These are phyloP conservation scores for Haematococcus lacustris DNA, from an alignment of 139 green algal genomes.

Conservation along the genomic window DNA sequence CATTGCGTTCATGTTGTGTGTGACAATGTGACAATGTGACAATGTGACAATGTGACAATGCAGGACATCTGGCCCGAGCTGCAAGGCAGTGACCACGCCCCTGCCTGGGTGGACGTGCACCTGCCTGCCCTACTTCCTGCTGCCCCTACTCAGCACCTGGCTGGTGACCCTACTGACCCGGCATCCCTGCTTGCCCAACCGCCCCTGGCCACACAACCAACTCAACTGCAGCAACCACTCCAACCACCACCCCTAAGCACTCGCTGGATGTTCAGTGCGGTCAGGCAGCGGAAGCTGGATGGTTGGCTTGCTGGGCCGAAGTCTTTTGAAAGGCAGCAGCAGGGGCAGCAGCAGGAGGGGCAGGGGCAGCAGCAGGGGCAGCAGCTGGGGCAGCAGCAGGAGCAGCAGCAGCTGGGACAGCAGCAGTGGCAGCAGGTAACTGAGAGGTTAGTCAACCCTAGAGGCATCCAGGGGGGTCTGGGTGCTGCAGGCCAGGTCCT, in stretches of 20 bases:
- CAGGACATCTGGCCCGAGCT: slow-evolving; percentile 49
- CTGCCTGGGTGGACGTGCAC: slow-evolving; percentile 41
- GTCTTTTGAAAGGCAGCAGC: background rate
- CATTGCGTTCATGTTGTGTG: too few relatives aligned
- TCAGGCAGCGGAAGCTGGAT: background rate
- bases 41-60: background rate
- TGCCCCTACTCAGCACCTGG: background rate
- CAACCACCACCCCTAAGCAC: background rate
- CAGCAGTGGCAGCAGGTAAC: too few relatives aligned
- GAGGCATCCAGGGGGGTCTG: too few relatives aligned
- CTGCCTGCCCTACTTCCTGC: background rate
- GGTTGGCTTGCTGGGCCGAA: background rate
- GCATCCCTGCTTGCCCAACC: background rate
- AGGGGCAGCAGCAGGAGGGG: background rate
- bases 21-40: too few relatives aligned
- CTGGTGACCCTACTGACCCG: background rate
- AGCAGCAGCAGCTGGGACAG: too few relatives aligned
- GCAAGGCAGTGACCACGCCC: slow-evolving; percentile 68
- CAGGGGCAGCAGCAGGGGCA: too few relatives aligned
- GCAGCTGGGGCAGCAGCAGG: too few relatives aligned
- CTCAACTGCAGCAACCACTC: background rate
- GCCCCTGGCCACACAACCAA: background rate
- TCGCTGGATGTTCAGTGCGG: background rate
- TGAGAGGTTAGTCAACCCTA: too few relatives aligned
- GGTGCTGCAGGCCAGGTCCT: too few relatives aligned